Conservation (phyloP, 2,329 filamentous ascomycete genomes). For the Verticillium dahliae region DNA sequence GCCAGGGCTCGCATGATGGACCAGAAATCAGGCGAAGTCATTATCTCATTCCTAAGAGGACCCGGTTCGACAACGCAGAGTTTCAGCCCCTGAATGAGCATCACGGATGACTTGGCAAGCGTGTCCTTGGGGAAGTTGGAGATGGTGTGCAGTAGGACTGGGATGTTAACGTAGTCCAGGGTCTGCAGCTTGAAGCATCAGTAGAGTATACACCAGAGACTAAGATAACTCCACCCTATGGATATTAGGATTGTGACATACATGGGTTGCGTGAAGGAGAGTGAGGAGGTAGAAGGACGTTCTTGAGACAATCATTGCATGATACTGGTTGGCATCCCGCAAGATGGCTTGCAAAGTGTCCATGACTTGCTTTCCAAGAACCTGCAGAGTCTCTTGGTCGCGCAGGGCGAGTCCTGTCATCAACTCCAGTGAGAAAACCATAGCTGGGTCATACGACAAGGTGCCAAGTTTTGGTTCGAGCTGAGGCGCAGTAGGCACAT, state of each 20-base stretch:
- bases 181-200: slow-evolving; percentile 45
- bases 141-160: slow-evolving; percentile 85
- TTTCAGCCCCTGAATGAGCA: slow-evolving; percentile 72
- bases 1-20: slow-evolving; percentile 75
- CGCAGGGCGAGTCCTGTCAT: slow-evolving; percentile 75
- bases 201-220: slow-evolving; percentile 14
- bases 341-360: slow-evolving; percentile 76
- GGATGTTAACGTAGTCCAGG: slow-evolving; percentile 84
- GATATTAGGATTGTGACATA: slow-evolving; percentile 37
- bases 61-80: slow-evolving; percentile 73
- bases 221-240: neutral
- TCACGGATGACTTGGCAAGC: slow-evolving; percentile 67
- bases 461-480: slow-evolving; percentile 47
- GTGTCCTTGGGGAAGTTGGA: slow-evolving; percentile 77
- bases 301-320: slow-evolving; percentile 77
- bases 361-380: slow-evolving; percentile 72
- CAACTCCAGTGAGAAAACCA: slow-evolving; percentile 88
- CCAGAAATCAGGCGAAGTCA: slow-evolving; percentile 97
- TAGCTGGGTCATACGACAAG: slow-evolving; percentile 58
- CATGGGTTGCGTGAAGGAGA: slow-evolving; percentile 77
- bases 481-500: slow-evolving; percentile 54
- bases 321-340: slow-evolving; percentile 70
- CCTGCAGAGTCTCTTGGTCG: slow-evolving; percentile 64
- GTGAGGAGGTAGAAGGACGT: slow-evolving; percentile 81
- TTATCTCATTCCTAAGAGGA: slow-evolving; percentile 81